Percentiles rank a stretch among this genome's conserved stretches.
Evolutionary conservation across 176 grass and related monocot genomes (phyloP).

Genomic region (Cenchrus fungigraminus): DNA sequence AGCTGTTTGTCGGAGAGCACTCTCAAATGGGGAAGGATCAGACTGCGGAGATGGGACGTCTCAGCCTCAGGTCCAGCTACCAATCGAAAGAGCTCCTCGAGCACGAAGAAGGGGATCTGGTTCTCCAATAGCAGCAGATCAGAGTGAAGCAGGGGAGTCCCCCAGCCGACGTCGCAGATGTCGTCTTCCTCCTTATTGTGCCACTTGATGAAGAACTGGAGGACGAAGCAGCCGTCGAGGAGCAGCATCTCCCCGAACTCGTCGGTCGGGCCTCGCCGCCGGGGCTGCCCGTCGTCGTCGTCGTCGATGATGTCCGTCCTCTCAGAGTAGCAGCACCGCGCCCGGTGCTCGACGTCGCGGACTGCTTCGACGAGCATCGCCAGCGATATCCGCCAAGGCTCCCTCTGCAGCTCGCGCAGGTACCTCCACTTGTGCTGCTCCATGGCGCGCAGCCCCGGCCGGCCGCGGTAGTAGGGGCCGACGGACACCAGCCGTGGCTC

Average conservation of each 20-base stretch:
- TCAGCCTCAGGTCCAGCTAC: accelerated
- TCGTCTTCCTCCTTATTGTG: accelerated
- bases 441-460: conserved; percentile 1
- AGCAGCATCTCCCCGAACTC: conserved; percentile 28
- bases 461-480: conserved; percentile 36
- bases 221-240: conserved; percentile 34
- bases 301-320: background rate
- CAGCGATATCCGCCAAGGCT: accelerated
- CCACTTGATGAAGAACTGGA: conserved; percentile 17
- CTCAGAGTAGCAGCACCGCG: conserved; percentile 17
- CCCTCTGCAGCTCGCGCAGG: background rate
- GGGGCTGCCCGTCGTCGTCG: too few species aligned
- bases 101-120: background rate
- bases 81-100: background rate
- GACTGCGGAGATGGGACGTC: background rate
- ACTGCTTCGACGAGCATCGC: background rate
- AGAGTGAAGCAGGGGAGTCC: background rate
- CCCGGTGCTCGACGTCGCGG: background rate
- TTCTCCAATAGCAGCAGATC: background rate
- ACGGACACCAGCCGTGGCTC: conserved; percentile 31
- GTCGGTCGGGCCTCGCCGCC: too few species aligned
- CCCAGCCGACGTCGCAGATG: conserved; percentile 12
- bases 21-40: too few species aligned
- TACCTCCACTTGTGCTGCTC: conserved; percentile 30
- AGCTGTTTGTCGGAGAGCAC: too few species aligned